Evolutionary conservation across 2,329 filamentous ascomycete species (phyloP).

Genomic region (Diplodia sapinea): DNA sequence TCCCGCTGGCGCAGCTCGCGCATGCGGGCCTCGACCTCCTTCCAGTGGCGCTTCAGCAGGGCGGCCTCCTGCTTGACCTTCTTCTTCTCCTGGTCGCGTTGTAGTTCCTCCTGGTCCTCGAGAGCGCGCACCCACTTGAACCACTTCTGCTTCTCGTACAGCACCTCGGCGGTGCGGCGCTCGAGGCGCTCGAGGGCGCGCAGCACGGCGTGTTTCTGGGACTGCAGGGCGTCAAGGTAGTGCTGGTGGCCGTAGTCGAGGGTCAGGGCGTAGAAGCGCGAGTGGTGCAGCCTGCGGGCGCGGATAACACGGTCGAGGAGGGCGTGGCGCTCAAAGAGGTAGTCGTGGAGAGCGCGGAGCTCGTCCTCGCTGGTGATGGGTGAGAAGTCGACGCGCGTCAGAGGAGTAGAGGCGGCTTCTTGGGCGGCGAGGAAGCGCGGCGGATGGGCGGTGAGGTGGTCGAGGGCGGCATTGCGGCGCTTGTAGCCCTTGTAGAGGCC

Average conservation of each 20-base stretch:
- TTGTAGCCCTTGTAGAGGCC: conserved; percentile 58
- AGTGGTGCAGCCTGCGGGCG: conserved; percentile 52
- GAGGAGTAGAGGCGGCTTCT: conserved; percentile 40
- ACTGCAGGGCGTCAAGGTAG: conserved; percentile 48
- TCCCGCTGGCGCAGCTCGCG: conserved; percentile 50
- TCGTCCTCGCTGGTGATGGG: conserved; percentile 47
- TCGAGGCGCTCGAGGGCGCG: conserved; percentile 53
- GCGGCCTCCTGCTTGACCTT: conserved; percentile 57
- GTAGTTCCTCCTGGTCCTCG: conserved; percentile 54
- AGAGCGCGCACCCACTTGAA: conserved; percentile 55
- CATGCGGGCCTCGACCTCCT: conserved; percentile 51
- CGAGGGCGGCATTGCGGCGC: conserved; percentile 53
- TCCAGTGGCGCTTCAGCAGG: conserved; percentile 56
- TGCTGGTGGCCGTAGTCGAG: conserved; percentile 54
- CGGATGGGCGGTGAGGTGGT: conserved; percentile 43
- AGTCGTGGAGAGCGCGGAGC: conserved; percentile 49
- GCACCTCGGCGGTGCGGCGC: conserved; percentile 50
- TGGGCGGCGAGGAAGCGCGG: conserved; percentile 47
- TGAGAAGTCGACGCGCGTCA: conserved; percentile 51
- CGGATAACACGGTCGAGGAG: conserved; percentile 51
- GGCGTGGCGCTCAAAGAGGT: conserved; percentile 49
- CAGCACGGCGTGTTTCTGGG: conserved; percentile 46
- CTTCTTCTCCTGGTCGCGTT: conserved; percentile 56
- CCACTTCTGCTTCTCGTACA: conserved; percentile 57
- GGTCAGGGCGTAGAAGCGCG: conserved; percentile 51